Conservation (phyloP, 2,329 filamentous ascomycete genomes). For the Cytospora piceae region DNA sequence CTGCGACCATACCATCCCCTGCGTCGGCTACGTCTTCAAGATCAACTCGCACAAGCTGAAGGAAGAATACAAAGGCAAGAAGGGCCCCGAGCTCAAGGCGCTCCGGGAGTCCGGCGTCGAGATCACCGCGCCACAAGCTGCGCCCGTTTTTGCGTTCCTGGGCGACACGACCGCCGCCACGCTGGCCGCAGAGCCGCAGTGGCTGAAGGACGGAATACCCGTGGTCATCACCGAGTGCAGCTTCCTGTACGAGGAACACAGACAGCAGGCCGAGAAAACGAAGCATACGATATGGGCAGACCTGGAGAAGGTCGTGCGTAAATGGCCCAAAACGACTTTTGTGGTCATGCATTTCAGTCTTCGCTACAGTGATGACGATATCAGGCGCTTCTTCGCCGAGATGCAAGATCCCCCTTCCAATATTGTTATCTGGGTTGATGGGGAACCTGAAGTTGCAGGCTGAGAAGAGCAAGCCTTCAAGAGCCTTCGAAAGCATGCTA, state of each 20-base stretch:
- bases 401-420: slow-evolving; percentile 46
- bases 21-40: slow-evolving; percentile 52
- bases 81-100: slow-evolving; percentile 43
- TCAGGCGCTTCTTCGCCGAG: slow-evolving; percentile 47
- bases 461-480: neutral
- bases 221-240: slow-evolving; percentile 56
- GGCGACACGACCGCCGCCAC: slow-evolving; percentile 50
- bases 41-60: slow-evolving; percentile 45
- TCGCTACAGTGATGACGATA: slow-evolving; percentile 47
- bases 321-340: slow-evolving; percentile 49
- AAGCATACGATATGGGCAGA: slow-evolving; percentile 54
- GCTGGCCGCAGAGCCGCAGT: slow-evolving; percentile 44
- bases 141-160: slow-evolving; percentile 51
- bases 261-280: slow-evolving; percentile 48
- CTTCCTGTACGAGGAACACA: slow-evolving; percentile 49
- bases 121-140: slow-evolving; percentile 45
- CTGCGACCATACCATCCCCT: slow-evolving; percentile 53
- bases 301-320: slow-evolving; percentile 48
- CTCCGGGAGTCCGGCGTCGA: slow-evolving; percentile 44
- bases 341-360: slow-evolving; percentile 54
- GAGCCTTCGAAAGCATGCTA: neutral
- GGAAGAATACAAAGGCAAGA: slow-evolving; percentile 42
- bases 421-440: slow-evolving; percentile 53
- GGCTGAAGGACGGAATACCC: slow-evolving; percentile 45
- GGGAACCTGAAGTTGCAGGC: slow-evolving; percentile 28